Evolutionary conservation across 2,329 filamentous ascomycete species (phyloP), one percentile per base, ranked within the genome.

Genomic region (Cordyceps farinosa): DNA sequence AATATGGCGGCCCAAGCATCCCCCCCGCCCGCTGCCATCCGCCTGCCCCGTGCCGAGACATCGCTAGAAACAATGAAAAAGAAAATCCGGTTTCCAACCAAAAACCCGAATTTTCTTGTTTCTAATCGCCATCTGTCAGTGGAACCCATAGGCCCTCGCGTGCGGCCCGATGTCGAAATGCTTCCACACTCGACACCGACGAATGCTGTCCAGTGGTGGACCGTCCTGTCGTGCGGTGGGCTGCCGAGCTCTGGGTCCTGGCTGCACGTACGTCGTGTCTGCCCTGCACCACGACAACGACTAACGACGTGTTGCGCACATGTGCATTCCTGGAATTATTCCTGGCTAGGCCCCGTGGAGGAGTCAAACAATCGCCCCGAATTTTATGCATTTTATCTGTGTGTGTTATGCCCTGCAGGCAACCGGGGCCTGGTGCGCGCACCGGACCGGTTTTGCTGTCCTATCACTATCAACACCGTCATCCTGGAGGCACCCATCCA

Each of bases 131-230:
- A 45, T 45, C 42, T 22, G 8, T 45, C 42, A 9, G 42, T 22
- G 42, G 42, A 10, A 48, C 45, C 22, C 22, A 27, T 22, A 27
- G 38, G 9, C 45, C 48, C 48, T 22, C 22, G 22, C 22, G 29
- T 52, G 48, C 8, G 27, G 22, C 27, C 38, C 38, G 38, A 40
- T 17, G 15, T 40, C 9, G 11, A 40, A 40, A 4, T 22, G 13
- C 29, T 56, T 57, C 45, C 61, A 57, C 29, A 57, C 44, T 57
- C 53, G 53, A 47, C 59, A 62, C 59, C 59, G 59, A 62, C 40
- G 29, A 44, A 22, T 22, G 22, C 22, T 22, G 22, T 22, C 22
- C 10, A n/a, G 32, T 47, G 22, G 53, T 63, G 61, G 61, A 50
- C 52, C 53, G 38, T 17, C 51, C 38, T 22, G 32, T 22, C 17